A percentile compares a stretch with the other conserved stretches of the same genome.
These are phyloP conservation scores for Mycena rosella DNA, from an alignment of 768 basidiomycete species.

Conservation along the genomic window DNA sequence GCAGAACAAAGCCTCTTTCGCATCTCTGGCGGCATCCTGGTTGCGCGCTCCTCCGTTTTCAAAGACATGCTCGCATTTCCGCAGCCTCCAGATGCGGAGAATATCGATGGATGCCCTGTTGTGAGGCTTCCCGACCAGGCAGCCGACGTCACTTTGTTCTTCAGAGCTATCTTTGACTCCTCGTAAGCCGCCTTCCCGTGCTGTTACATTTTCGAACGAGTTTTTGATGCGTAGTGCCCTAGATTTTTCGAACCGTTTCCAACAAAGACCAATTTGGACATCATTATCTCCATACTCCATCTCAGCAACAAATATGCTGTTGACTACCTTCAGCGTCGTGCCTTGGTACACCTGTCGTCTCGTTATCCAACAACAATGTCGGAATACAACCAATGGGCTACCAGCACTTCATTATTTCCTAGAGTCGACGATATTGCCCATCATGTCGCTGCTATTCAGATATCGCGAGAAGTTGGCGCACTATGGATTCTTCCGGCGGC, in stretches of 20 bases:
- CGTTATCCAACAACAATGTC: conserved; percentile 17
- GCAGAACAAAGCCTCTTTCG: conserved; percentile 41
- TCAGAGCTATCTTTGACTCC: conserved; percentile 24
- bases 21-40: conserved; percentile 41
- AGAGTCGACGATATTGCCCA: background rate
- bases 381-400: conserved; percentile 1
- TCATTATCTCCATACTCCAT: conserved; percentile 9
- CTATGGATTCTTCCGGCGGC: conserved; percentile 27
- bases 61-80: conserved; percentile 41
- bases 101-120: conserved; percentile 42
- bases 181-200: background rate
- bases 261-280: background rate
- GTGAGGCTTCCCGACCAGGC: conserved; percentile 41
- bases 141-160: conserved; percentile 21
- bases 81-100: conserved; percentile 27
- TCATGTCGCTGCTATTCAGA: conserved; percentile 3
- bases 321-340: conserved; percentile 27
- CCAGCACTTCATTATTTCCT: too few relatives aligned
- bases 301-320: conserved; percentile 31
- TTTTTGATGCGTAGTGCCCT: background rate
- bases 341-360: conserved; percentile 26
- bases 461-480: conserved; percentile 30
- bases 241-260: conserved; percentile 29
- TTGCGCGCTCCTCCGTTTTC: conserved; percentile 42
- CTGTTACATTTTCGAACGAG: background rate